Percentiles rank a stretch among this genome's conserved stretches.
Conservation (phyloP, 2,329 filamentous ascomycete genomes). For the Pseudohalonectria lignicola region DNA sequence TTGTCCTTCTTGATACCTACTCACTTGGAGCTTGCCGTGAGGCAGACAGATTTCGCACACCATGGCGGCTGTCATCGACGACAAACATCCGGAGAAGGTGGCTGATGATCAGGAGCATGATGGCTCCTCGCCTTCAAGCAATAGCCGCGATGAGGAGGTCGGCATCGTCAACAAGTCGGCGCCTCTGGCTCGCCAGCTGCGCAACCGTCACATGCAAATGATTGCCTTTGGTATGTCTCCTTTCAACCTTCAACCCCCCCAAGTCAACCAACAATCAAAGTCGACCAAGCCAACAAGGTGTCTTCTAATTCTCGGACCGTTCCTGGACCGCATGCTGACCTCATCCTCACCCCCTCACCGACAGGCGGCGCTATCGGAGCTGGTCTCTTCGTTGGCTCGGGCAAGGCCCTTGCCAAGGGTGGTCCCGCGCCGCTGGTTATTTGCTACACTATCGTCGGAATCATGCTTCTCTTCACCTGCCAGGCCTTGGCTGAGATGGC, state of each 20-base stretch:
- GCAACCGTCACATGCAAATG: slow-evolving; percentile 32
- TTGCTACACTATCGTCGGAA: slow-evolving; percentile 42
- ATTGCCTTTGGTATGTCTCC: slow-evolving; percentile 29
- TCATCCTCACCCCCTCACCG: too few relatives aligned
- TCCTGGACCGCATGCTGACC: too few relatives aligned
- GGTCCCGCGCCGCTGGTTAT: slow-evolving; percentile 42
- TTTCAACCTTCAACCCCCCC: too few relatives aligned
- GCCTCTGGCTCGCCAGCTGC: slow-evolving; percentile 23
- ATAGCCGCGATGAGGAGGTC: slow-evolving; percentile 21
- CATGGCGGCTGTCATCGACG: background rate
- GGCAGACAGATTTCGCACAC: background rate
- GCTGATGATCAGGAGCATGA: slow-evolving; percentile 5
- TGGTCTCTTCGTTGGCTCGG: slow-evolving; percentile 62
- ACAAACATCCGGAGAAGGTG: slow-evolving; percentile 14
- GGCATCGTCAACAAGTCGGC: slow-evolving; percentile 20
- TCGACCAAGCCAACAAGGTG: too few relatives aligned
- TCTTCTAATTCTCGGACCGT: too few relatives aligned
- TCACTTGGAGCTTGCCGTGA: too few relatives aligned
- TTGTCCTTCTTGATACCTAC: too few relatives aligned
- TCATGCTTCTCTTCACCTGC: slow-evolving; percentile 47
- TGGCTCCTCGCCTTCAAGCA: slow-evolving; percentile 3
- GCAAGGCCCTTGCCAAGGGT: slow-evolving; percentile 45
- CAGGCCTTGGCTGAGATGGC: slow-evolving; percentile 51
- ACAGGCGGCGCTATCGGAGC: slow-evolving; percentile 31
- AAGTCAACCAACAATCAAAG: too few relatives aligned